Percentiles rank a stretch among this genome's conserved stretches.
Conservation (phyloP, 140 eudicot species). For the Anethum foeniculum region DNA sequence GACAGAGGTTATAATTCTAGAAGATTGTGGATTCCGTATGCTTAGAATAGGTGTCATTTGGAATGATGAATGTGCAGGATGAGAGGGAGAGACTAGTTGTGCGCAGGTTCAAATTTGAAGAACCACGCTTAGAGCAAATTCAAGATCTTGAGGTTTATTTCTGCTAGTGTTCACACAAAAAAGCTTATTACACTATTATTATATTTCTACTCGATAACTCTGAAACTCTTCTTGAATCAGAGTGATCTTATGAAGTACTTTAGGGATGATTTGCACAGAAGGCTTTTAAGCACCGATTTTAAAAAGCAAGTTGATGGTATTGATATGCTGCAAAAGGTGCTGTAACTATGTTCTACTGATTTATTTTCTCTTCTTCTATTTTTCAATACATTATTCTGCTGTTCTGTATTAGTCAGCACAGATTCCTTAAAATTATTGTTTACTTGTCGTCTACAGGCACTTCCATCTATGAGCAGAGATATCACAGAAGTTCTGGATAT, state of each 20-base stretch:
- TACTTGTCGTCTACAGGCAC: slow-evolving; percentile 39
- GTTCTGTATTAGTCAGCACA: neutral
- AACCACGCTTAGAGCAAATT: slow-evolving; percentile 88
- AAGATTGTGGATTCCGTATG: neutral
- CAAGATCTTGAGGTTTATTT: slow-evolving; percentile 89
- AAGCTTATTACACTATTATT: slow-evolving; percentile 1
- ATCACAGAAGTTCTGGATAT: slow-evolving; percentile 75
- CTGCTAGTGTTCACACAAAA: neutral
- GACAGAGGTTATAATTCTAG: neutral
- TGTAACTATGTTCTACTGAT: neutral
- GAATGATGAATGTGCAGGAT: slow-evolving; percentile 47
- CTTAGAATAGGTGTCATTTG: slow-evolving; percentile 11
- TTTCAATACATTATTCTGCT: neutral
- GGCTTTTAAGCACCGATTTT: slow-evolving; percentile 85
- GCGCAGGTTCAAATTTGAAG: slow-evolving; percentile 69
- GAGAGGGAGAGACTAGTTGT: slow-evolving; percentile 66
- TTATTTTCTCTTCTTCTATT: neutral
- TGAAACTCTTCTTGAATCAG: slow-evolving; percentile 33
- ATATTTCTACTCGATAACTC: neutral
- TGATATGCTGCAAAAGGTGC: slow-evolving; percentile 89
- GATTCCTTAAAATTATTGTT: neutral
- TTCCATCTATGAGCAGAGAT: slow-evolving; percentile 68
- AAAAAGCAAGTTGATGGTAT: slow-evolving; percentile 98
- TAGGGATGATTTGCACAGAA: slow-evolving; percentile 84
- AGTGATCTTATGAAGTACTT: slow-evolving; percentile 78